Conservation (phyloP, 2,329 filamentous ascomycete species). For the Aureobasidium sp. region DNA sequence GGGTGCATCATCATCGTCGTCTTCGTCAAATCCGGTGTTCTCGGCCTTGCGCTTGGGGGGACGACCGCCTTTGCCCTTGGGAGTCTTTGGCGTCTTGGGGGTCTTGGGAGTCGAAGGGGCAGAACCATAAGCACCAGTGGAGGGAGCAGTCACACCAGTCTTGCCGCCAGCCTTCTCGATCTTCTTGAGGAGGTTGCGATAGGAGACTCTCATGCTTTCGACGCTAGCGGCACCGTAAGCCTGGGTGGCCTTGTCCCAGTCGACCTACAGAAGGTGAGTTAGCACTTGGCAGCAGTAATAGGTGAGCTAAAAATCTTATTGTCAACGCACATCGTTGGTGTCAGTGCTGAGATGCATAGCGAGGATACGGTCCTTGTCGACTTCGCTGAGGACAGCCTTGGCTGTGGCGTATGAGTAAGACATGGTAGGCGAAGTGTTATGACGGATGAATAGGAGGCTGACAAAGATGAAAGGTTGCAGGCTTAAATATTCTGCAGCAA, state of each 20-base stretch:
- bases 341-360: slow-evolving; percentile 19
- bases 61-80: slow-evolving; percentile 2
- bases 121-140: neutral
- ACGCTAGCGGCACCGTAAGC: slow-evolving; percentile 20
- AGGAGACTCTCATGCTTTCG: slow-evolving; percentile 19
- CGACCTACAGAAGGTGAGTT: slow-evolving; percentile 14
- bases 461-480: neutral
- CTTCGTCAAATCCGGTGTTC: neutral
- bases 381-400: slow-evolving; percentile 18
- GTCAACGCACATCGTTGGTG: slow-evolving; percentile 7
- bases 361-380: slow-evolving; percentile 23
- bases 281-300: neutral
- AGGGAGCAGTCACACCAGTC: neutral
- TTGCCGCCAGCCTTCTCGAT: slow-evolving; percentile 19
- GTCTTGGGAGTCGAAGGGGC: slow-evolving; percentile 2
- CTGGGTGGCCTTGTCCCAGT: slow-evolving; percentile 22
- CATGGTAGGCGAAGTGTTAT: slow-evolving; percentile 11
- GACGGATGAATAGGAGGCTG: neutral
- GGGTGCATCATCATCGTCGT: neutral
- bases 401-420: slow-evolving; percentile 21
- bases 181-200: slow-evolving; percentile 21
- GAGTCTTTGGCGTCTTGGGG: slow-evolving; percentile 3
- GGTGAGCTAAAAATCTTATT: neutral
- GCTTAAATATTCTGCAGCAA: neutral
- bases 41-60: slow-evolving; percentile 12